Evolutionary conservation across 1,284 basidiomycete species (phyloP), one percentile per base, ranked within the genome.

Genomic region (Gomphus sp.): DNA sequence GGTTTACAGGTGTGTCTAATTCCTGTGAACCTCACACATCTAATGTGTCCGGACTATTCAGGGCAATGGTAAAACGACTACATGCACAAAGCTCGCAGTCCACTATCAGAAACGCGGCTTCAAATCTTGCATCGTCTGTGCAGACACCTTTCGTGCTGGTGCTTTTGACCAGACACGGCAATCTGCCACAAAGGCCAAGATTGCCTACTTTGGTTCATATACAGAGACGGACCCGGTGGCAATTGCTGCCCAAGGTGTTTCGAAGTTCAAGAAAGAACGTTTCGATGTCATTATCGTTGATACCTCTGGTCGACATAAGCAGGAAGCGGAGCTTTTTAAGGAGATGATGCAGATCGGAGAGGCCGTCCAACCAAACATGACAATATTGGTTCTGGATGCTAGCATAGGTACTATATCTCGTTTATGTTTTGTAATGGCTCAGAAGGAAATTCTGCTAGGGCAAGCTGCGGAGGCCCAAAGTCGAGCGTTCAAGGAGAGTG

Each of bases 221-320:
- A 98, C 97, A 39, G 97, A 99, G 74, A 98, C 95, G 18, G 96
- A 99, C 72, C 97, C 97, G 1, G 97, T 99, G 10, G 79, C 85
- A 2, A 98, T 98, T 67, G 95, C 97, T 7, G 86, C 89, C 1
- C 86, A 95, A 66, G 97, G 97, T 74, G 97, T 98, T 5, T 77
- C 87, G 16, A 98, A 98, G 71, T 99, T 99, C 80, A 93, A 96
- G 74, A 93, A 96, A 74, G 95, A 98, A 71, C 80, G 93, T 36
- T 99, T 99, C 69, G 97, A 99, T 64, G 91, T 99, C 51, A 98
- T 99, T 69, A 98, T 99, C 64, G 97, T 99, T 60, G 97, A 99
- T 73, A 99, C 97, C 0, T 95, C 91, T 33, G 97, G 97, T 59
- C 80, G 97, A 63, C 97, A 99, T 72, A 94, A 94, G 71, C 97